These are phyloP conservation scores for Xylaria sp. DNA, from an alignment of 2,329 filamentous ascomycete species.

Conservation along the genomic window DNA sequence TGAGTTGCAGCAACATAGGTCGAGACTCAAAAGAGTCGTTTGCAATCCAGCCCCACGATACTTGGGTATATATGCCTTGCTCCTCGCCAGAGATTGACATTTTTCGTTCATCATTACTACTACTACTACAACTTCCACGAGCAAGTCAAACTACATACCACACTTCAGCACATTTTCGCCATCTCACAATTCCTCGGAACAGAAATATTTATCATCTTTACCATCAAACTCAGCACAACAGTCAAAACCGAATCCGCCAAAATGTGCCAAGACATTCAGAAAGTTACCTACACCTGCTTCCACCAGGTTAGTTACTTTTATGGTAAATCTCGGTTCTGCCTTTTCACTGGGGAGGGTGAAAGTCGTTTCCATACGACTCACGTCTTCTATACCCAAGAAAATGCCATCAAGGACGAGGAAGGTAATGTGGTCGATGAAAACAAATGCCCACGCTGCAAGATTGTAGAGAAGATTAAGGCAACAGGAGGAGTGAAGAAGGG, in stretches of 20 bases:
- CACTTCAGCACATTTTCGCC: no score
- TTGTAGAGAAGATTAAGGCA: not conserved
- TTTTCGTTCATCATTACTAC: no score
- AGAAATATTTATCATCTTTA: not conserved
- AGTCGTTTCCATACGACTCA: slow-evolving; percentile 18
- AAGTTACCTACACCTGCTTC: slow-evolving; percentile 22
- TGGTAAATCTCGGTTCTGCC: slow-evolving; percentile 22
- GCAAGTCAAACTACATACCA: no score
- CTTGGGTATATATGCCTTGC: no score
- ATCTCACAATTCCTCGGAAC: not conserved
- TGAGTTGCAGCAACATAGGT: no score
- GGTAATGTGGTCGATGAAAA: not conserved
- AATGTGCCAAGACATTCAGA: slow-evolving; percentile 30
- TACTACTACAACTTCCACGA: no score
- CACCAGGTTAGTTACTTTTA: slow-evolving; percentile 22
- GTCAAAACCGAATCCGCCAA: not conserved
- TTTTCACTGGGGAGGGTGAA: not conserved
- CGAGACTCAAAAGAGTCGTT: no score
- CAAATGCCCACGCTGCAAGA: slow-evolving; percentile 6
- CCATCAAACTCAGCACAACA: not conserved
- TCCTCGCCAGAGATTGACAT: no score
- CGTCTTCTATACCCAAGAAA: not conserved
- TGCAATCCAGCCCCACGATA: no score
- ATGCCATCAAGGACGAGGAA: no score
- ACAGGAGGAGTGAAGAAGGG: not conserved